These are phyloP conservation scores for Calonectria pseudoreteaudii DNA, from an alignment of 2,329 filamentous ascomycete species.

Conservation along the genomic window DNA sequence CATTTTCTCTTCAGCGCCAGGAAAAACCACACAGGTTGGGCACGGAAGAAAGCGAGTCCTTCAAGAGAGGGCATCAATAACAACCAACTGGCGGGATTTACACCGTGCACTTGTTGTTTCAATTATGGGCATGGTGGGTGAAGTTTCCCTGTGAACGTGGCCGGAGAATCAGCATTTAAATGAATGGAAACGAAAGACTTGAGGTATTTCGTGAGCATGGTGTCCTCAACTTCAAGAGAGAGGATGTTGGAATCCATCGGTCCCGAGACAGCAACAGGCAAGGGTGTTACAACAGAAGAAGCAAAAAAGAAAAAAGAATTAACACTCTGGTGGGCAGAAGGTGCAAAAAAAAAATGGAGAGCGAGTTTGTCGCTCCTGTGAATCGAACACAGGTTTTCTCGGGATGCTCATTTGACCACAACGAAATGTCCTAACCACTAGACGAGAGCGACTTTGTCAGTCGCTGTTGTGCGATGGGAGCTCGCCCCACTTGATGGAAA, in stretches of 20 bases:
- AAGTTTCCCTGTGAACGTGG: no score
- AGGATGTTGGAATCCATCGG: not conserved
- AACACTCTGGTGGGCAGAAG: not conserved
- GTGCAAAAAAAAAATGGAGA: not conserved
- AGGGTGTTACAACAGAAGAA: no score
- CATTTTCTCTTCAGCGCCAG: no score
- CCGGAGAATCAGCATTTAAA: not conserved
- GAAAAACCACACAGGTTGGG: no score
- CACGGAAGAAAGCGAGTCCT: no score
- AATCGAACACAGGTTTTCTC: constrained; percentile 28
- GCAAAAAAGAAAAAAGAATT: not conserved
- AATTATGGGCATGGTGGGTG: no score
- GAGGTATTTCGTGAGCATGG: no score
- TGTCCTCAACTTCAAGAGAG: not conserved
- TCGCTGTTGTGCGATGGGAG: not conserved
- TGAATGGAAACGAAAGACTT: not conserved
- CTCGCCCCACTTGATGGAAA: not conserved
- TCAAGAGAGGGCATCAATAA: not conserved
- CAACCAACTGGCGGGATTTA: not conserved
- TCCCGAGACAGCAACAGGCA: no score
- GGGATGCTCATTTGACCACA: constrained; percentile 18
- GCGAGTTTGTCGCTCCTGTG: constrained; percentile 12
- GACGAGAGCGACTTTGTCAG: not conserved
- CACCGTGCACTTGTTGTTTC: not conserved
- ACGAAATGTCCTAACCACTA: constrained; percentile 29